Evolutionary conservation across 768 basidiomycete genomes (phyloP).

Genomic region (Termitomyces sp.): DNA sequence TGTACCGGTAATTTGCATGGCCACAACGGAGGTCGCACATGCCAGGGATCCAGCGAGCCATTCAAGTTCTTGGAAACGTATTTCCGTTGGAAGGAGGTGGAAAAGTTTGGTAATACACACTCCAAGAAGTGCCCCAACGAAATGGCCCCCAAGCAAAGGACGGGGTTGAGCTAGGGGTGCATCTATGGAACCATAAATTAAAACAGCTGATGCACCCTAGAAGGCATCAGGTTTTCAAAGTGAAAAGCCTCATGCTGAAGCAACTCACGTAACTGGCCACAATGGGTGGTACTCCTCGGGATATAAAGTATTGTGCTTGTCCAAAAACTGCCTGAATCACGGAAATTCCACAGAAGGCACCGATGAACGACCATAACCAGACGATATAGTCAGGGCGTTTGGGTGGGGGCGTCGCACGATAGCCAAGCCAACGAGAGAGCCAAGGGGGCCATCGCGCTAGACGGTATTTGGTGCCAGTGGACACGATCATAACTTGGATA

Average conservation of each 20-base stretch:
- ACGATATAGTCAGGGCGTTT: slow-evolving; percentile 28
- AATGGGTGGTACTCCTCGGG: slow-evolving; percentile 38
- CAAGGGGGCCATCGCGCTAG: slow-evolving; percentile 30
- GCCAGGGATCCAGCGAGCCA: slow-evolving; percentile 47
- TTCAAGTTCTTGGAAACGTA: slow-evolving; percentile 33
- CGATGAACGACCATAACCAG: slow-evolving; percentile 50
- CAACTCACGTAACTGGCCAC: slow-evolving; percentile 41
- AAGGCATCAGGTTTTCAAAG: neutral
- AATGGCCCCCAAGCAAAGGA: slow-evolving; percentile 44
- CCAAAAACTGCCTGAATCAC: slow-evolving; percentile 45
- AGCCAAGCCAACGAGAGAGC: slow-evolving; percentile 39
- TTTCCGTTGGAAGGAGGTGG: slow-evolving; percentile 34
- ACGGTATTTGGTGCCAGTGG: slow-evolving; percentile 8
- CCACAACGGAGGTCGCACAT: slow-evolving; percentile 33
- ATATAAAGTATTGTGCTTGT: slow-evolving; percentile 40
- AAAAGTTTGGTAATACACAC: slow-evolving; percentile 49
- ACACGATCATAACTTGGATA: neutral
- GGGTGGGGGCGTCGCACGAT: slow-evolving; percentile 28
- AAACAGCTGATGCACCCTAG: slow-evolving; percentile 50
- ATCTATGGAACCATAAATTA: slow-evolving; percentile 50
- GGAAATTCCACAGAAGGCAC: slow-evolving; percentile 43
- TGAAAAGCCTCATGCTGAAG: neutral
- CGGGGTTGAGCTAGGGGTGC: slow-evolving; percentile 49
- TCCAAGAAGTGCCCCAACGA: slow-evolving; percentile 42
- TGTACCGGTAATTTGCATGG: slow-evolving; percentile 48